phyloP scores from a whole-genome alignment of 306 rosid genomes.

The Glycine soja region DNA sequence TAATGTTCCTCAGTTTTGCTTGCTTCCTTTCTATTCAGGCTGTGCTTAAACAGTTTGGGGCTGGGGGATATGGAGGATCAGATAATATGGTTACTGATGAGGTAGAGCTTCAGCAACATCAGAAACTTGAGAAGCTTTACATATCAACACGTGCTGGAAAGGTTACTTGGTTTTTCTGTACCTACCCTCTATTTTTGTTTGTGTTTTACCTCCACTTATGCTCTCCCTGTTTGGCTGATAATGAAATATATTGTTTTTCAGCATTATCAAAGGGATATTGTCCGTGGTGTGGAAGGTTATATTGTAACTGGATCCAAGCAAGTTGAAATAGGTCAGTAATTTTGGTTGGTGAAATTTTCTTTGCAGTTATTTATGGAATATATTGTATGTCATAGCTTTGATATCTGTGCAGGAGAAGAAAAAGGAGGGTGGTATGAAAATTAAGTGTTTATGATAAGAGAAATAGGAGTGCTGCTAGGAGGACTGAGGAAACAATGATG shows the following conservation, averaged over 20 bases:
- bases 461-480: conserved; percentile 22
- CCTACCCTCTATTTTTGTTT: conserved; percentile 36
- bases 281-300: conserved; percentile 97
- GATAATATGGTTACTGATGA: conserved; percentile 88
- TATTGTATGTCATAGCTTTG: not conserved
- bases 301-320: conserved; percentile 96
- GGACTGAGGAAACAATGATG: not conserved
- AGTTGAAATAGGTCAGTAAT: conserved; percentile 83
- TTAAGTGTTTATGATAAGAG: conserved; percentile 2
- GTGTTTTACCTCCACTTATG: conserved; percentile 23
- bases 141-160: conserved; percentile 97
- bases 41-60: conserved; percentile 96
- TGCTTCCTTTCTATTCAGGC: conserved; percentile 62
- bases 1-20: conserved; percentile 2
- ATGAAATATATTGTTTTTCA: conserved; percentile 46
- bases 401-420: not conserved
- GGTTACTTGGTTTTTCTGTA: conserved; percentile 61
- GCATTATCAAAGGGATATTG: conserved; percentile 99
- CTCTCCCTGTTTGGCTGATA: conserved; percentile 21
- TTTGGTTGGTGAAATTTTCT: conserved; percentile 40
- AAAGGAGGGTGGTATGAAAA: not conserved
- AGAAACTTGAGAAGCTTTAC: conserved; percentile 94
- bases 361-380: conserved; percentile 22
- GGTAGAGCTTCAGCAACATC: conserved; percentile 84
- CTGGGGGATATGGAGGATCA: conserved; percentile 95